Evolutionary conservation across 176 grass and related monocot species (phyloP).

Genomic region (Panicum miliaceum): DNA sequence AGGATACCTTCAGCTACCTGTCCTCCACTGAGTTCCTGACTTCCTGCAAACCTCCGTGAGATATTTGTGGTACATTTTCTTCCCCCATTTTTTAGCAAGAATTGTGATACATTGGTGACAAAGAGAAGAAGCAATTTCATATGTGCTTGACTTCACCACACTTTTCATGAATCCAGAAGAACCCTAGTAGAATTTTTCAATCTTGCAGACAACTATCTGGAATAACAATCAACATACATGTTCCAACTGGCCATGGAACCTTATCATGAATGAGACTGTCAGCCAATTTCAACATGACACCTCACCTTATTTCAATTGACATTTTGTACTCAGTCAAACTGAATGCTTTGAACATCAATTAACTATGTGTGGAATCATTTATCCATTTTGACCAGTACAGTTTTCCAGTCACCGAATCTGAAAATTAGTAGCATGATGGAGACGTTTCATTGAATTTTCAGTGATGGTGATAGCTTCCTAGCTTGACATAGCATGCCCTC

Average conservation of each 20-base stretch:
- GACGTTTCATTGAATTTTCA: background rate
- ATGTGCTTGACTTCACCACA: background rate
- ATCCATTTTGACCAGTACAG: conserved; percentile 5
- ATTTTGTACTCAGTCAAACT: background rate
- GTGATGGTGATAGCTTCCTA: background rate
- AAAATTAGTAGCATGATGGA: background rate
- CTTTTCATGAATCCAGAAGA: background rate
- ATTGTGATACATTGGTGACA: background rate
- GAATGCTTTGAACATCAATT: conserved; percentile 26
- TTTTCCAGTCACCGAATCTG: background rate
- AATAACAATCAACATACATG: background rate
- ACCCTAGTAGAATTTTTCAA: background rate
- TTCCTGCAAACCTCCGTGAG: conserved; percentile 10
- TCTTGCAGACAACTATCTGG: background rate
- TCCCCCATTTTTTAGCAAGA: background rate
- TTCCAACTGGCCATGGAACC: background rate
- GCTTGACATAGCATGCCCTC: background rate
- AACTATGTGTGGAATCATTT: conserved; percentile 15
- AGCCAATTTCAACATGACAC: background rate
- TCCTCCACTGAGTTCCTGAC: background rate
- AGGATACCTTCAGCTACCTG: background rate
- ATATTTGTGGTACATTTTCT: background rate
- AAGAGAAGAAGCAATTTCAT: background rate
- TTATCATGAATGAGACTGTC: background rate
- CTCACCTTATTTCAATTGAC: background rate